Evolutionary conservation across 805 yeast species (phyloP).

Genomic region (Suhomyces faveliae): DNA sequence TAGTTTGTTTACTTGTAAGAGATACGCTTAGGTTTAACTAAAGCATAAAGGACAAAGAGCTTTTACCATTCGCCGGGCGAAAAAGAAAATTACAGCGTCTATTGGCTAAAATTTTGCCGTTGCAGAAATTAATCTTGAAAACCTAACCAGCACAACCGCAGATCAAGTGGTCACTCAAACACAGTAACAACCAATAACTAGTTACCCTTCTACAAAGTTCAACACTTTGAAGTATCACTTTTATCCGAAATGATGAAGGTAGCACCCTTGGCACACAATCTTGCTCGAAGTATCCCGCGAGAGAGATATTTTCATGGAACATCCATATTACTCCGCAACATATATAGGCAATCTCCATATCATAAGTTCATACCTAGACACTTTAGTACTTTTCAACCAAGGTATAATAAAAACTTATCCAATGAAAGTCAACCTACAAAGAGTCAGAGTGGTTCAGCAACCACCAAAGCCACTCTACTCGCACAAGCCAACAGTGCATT

Average conservation of each 20-base stretch:
- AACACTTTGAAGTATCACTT: not conserved
- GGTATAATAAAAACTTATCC: not conserved
- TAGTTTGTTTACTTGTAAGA: not conserved
- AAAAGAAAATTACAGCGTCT: not conserved
- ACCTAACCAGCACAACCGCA: not conserved
- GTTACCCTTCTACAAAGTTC: not conserved
- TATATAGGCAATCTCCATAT: not conserved
- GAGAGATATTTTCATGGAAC: not conserved
- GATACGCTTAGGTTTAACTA: not conserved
- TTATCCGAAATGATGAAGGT: not conserved
- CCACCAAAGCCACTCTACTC: constrained; percentile 23
- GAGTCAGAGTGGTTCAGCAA: not conserved
- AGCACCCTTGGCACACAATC: not conserved
- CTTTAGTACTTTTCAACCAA: not conserved
- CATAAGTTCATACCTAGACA: not conserved
- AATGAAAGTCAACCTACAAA: not conserved
- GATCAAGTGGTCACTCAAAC: not conserved
- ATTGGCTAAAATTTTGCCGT: not conserved
- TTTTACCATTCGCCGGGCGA: not conserved
- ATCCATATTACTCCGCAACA: not conserved
- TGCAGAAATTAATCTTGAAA: not conserved
- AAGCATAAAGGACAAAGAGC: not conserved
- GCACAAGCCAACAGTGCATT: constrained; percentile 29
- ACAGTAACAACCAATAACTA: not conserved
- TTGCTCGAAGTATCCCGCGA: not conserved